Percentiles rank a stretch among this genome's conserved stretches.
phyloP scores from a whole-genome alignment of 2,329 filamentous ascomycete genomes.

The Aspergillus sojae region DNA sequence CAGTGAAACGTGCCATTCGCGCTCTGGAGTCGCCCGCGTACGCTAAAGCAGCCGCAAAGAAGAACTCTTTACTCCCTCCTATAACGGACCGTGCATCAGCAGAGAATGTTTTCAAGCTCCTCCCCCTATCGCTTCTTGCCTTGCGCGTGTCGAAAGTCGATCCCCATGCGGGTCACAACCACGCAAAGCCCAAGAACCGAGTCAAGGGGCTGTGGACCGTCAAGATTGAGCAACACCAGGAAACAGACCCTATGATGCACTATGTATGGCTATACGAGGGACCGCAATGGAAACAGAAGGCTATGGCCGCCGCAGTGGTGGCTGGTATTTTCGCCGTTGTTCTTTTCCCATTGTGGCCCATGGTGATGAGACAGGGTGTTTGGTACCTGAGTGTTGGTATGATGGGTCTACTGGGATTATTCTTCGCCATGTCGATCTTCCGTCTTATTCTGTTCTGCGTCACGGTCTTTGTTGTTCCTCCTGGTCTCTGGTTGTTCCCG shows the following conservation, averaged over 20 bases:
- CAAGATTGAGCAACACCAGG: slow-evolving; percentile 93
- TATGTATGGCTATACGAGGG: slow-evolving; percentile 98
- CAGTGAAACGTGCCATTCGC: slow-evolving; percentile 94
- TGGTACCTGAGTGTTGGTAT: slow-evolving; percentile 97
- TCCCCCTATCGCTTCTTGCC: slow-evolving; percentile 91
- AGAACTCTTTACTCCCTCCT: slow-evolving; percentile 85
- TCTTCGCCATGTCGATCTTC: slow-evolving; percentile 98
- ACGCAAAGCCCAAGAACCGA: slow-evolving; percentile 70
- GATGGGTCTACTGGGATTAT: slow-evolving; percentile 83
- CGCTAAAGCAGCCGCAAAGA: slow-evolving; percentile 77
- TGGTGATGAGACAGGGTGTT: slow-evolving; percentile 86
- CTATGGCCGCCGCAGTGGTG: slow-evolving; percentile 84
- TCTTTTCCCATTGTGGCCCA: slow-evolving; percentile 94
- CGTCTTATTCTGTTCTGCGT: slow-evolving; percentile 90
- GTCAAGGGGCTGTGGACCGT: slow-evolving; percentile 97
- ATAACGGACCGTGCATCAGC: slow-evolving; percentile 86
- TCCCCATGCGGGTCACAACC: slow-evolving; percentile 73
- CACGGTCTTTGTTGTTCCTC: slow-evolving; percentile 81
- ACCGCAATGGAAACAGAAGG: slow-evolving; percentile 87
- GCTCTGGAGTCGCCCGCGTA: slow-evolving; percentile 88
- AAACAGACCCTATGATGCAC: slow-evolving; percentile 68
- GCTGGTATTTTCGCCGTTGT: slow-evolving; percentile 84
- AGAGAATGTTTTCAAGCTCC: slow-evolving; percentile 91
- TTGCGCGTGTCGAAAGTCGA: slow-evolving; percentile 85
- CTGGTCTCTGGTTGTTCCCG: slow-evolving; percentile 96